Conservation (phyloP, 2,329 filamentous ascomycete genomes). For the Phialocephala subalpina region DNA sequence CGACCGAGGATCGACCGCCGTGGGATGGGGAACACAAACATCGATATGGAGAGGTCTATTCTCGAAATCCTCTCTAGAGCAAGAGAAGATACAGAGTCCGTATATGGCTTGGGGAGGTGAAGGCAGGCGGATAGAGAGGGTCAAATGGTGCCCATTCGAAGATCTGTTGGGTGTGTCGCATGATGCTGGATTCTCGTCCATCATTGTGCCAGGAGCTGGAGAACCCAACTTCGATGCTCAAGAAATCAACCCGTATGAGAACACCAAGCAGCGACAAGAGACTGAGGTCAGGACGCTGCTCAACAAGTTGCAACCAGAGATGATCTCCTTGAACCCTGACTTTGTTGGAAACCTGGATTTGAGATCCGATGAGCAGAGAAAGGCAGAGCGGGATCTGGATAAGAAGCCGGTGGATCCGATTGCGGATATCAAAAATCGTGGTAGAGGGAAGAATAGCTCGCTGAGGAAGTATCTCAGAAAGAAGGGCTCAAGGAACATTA, state of each 20-base stretch:
- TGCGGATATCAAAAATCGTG: slow-evolving; percentile 76
- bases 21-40: slow-evolving; percentile 89
- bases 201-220: slow-evolving; percentile 93
- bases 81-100: slow-evolving; percentile 82
- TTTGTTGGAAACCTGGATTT: slow-evolving; percentile 90
- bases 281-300: slow-evolving; percentile 87
- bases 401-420: slow-evolving; percentile 64
- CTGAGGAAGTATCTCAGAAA: slow-evolving; percentile 90
- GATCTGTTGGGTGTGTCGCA: slow-evolving; percentile 90
- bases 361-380: slow-evolving; percentile 78
- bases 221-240: slow-evolving; percentile 96
- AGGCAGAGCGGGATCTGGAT: slow-evolving; percentile 82
- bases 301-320: slow-evolving; percentile 95
- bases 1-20: slow-evolving; percentile 85
- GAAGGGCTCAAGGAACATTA: slow-evolving; percentile 90
- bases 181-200: slow-evolving; percentile 84
- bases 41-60: slow-evolving; percentile 94
- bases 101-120: slow-evolving; percentile 96
- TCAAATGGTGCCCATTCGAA: slow-evolving; percentile 94
- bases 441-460: slow-evolving; percentile 88
- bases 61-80: slow-evolving; percentile 73
- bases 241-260: slow-evolving; percentile 96
- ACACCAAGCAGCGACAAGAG: slow-evolving; percentile 89
- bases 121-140: slow-evolving; percentile 79
- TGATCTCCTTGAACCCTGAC: slow-evolving; percentile 94